Percentiles rank a stretch among this genome's conserved stretches.
These are phyloP conservation scores for Vaccinium macrocarpon DNA, from an alignment of 148 eudicot genomes.

Conservation along the genomic window DNA sequence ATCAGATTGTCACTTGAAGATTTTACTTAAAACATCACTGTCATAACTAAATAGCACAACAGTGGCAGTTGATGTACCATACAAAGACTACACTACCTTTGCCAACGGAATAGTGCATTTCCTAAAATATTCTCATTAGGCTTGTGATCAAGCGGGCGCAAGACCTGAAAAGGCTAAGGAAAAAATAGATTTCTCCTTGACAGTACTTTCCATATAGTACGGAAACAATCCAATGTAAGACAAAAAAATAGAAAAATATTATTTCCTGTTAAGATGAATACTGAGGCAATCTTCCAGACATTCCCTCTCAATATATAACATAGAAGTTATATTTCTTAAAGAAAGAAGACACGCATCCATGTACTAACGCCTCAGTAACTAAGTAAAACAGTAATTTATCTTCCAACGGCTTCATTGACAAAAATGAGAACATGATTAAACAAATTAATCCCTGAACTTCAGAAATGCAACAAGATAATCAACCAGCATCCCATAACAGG, in stretches of 20 bases:
- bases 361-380: neutral
- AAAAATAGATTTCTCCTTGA: slow-evolving; percentile 1
- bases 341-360: neutral
- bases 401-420: neutral
- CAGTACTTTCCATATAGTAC: neutral
- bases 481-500: neutral
- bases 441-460: neutral
- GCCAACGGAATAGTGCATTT: slow-evolving; percentile 94
- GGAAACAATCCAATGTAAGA: neutral
- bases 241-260: too few relatives aligned
- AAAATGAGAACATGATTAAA: neutral
- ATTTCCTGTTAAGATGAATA: neutral
- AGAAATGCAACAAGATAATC: neutral
- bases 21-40: neutral
- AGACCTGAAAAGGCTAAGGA: slow-evolving; percentile 68
- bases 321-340: neutral
- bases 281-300: neutral
- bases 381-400: neutral
- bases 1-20: neutral
- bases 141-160: slow-evolving; percentile 69
- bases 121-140: slow-evolving; percentile 55
- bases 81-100: slow-evolving; percentile 48
- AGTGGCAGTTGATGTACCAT: neutral
- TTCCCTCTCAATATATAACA: neutral
- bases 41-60: neutral